Evolutionary conservation across 805 yeast genomes (phyloP), one percentile per base, ranked within the genome.

Genomic region (Candida fluviatilis): DNA sequence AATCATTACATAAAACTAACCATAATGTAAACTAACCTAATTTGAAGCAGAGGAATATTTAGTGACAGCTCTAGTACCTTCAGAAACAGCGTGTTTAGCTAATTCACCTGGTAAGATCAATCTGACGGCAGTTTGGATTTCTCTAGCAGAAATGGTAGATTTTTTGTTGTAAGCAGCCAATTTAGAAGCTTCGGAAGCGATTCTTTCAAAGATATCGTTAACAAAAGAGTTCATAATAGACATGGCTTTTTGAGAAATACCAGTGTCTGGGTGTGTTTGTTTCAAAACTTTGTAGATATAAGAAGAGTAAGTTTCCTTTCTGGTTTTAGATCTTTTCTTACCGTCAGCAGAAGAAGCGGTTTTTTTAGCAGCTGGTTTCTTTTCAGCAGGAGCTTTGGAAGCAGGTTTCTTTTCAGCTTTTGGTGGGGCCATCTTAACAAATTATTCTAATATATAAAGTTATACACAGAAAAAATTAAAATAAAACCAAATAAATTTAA

Each of bases 241-340:
- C 96, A 91, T 91, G 51, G 98, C 96, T 69, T 88, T 86, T 75
- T 89, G 95, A 58, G 98, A 90, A 68, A 91, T 91, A 87, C 97
- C 98, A 49, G 98, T 91, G 71, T 91, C 97, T 71, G 97, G 98
- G 75, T 91, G 98, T 48, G 97, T 90, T 80, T 91, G 97, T 75
- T 90, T 90, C 68, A 91, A 84, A 54, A 90, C 97, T 75, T 91
- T 91, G 93, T 90, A 91, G 68, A 91, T 91, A 76, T 91, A 91
- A 48, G 97, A 89, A 51, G 96, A 88, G 79, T 89, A 91, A 51
- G 97, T 88, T 76, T 91, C 97, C 84, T 88, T 89, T 82, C 97
- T 88, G 58, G 90, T 73, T 84, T 89, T 90, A 55, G 87, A 64
- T 78, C 95, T 88, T 84, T 85, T 90, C 81, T 88, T 89, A 66